Conservation (phyloP, 192 early-diverging fungal species). For the Powellomyces hirtus region DNA sequence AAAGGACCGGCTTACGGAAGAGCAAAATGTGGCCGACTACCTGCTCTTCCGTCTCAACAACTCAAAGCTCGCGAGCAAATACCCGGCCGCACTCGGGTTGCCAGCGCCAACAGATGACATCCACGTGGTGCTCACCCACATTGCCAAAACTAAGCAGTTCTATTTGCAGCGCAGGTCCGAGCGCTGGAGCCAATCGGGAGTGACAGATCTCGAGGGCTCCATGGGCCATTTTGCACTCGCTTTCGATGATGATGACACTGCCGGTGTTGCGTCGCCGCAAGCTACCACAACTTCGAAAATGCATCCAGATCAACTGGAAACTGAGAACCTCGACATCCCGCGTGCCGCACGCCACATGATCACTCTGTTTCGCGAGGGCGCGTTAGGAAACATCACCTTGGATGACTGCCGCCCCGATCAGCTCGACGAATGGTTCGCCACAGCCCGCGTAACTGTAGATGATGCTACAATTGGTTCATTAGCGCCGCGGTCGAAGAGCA, state of each 20-base stretch:
- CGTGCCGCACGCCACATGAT: slow-evolving; percentile 72
- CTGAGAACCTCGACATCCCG: slow-evolving; percentile 62
- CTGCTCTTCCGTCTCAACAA: slow-evolving; percentile 80
- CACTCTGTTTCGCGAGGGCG: slow-evolving; percentile 78
- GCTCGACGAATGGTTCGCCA: background rate
- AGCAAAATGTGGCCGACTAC: slow-evolving; percentile 85
- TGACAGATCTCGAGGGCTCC: background rate
- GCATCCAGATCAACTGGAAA: slow-evolving; percentile 35
- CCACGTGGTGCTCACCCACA: slow-evolving; percentile 55
- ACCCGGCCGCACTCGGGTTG: slow-evolving; percentile 52
- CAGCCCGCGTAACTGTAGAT: no score
- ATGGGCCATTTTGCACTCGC: slow-evolving; percentile 10
- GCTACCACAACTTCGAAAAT: slow-evolving; percentile 60
- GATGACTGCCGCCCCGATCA: slow-evolving; percentile 58
- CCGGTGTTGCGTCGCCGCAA: background rate
- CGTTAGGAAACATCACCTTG: slow-evolving; percentile 75
- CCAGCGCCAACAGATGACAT: slow-evolving; percentile 71
- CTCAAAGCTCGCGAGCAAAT: slow-evolving; percentile 35
- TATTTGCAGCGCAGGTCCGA: background rate
- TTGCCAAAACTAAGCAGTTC: slow-evolving; percentile 44
- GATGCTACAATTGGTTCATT: no score
- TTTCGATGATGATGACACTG: slow-evolving; percentile 22
- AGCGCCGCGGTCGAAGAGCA: no score
- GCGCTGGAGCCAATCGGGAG: background rate
- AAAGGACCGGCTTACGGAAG: slow-evolving; percentile 78